Conservation (phyloP, 495 filamentous ascomycete genomes). For the Xylaria cubensis region DNA sequence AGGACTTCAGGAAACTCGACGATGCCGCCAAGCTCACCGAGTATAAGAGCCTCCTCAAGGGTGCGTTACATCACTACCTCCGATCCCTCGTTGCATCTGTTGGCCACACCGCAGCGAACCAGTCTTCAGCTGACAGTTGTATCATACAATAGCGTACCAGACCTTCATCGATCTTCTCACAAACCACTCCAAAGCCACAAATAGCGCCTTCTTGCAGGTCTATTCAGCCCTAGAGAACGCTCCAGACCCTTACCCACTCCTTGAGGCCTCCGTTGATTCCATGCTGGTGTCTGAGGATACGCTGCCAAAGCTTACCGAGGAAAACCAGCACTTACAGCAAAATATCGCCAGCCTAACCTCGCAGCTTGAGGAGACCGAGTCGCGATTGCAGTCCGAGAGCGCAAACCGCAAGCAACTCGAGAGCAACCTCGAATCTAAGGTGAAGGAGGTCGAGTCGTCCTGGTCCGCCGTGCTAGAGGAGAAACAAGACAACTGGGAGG, state of each 20-base stretch:
- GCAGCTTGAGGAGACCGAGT: conserved; percentile 89
- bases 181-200: conserved; percentile 90
- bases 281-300: conserved; percentile 90
- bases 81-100: neutral
- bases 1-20: conserved; percentile 95
- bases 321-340: conserved; percentile 85
- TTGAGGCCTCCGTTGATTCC: conserved; percentile 95
- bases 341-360: conserved; percentile 80
- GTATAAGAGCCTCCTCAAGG: conserved; percentile 87
- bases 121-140: neutral
- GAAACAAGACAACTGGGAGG: conserved; percentile 95
- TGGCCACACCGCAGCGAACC: neutral
- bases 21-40: conserved; percentile 87
- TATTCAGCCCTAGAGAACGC: conserved; percentile 95
- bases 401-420: conserved; percentile 75
- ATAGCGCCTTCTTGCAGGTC: conserved; percentile 86
- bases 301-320: conserved; percentile 81
- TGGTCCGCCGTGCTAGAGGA: conserved; percentile 93
- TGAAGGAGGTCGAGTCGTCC: conserved; percentile 86
- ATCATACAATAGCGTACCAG: conserved; percentile 76
- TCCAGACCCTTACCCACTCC: conserved; percentile 93
- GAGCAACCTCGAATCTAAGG: conserved; percentile 72
- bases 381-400: conserved; percentile 74
- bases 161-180: conserved; percentile 95
- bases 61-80: conserved; percentile 48